These are phyloP conservation scores for Beauveria medogensis DNA, from an alignment of 2,329 filamentous ascomycete genomes.

Conservation along the genomic window DNA sequence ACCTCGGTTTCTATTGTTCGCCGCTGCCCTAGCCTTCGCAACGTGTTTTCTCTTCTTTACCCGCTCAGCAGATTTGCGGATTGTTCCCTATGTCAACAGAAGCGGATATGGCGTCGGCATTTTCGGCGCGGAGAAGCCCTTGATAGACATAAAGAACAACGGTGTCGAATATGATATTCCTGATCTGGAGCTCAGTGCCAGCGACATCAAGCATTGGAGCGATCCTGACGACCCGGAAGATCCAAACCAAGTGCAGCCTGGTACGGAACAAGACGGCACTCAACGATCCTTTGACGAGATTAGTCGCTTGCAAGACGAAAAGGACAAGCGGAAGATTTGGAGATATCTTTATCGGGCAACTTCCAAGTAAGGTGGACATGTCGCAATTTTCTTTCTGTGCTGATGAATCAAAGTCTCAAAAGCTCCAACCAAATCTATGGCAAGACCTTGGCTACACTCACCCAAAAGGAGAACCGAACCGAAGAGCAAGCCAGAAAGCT, in stretches of 20 bases:
- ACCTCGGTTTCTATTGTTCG: conserved; percentile 33
- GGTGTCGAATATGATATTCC: not conserved
- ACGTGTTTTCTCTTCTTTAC: conserved; percentile 37
- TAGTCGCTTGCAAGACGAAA: conserved; percentile 30
- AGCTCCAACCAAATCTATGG: conserved; percentile 46
- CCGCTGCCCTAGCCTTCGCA: conserved; percentile 31
- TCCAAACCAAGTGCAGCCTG: conserved; percentile 26
- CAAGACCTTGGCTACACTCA: conserved; percentile 42
- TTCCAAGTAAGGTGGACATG: conserved; percentile 26
- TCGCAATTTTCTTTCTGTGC: conserved; percentile 22
- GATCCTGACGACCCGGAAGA: conserved; percentile 29
- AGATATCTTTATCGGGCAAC: conserved; percentile 32
- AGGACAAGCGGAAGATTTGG: conserved; percentile 35
- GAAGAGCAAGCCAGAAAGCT: conserved; percentile 24
- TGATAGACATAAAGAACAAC: not conserved
- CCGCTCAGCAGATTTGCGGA: conserved; percentile 16
- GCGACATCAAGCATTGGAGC: conserved; percentile 28
- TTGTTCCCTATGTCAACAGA: conserved; percentile 24
- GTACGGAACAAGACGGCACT: conserved; percentile 30
- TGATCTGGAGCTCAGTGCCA: conserved; percentile 27
- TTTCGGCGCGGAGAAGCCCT: not conserved
- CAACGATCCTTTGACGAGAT: conserved; percentile 24
- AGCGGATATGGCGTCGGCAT: not conserved
- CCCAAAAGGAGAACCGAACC: conserved; percentile 30
- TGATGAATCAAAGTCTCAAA: conserved; percentile 18